A percentile compares a stretch with the other conserved stretches of the same genome.
phyloP scores from a whole-genome alignment of 129 eudicot genomes.

The Chrysanthemum makinoi region DNA sequence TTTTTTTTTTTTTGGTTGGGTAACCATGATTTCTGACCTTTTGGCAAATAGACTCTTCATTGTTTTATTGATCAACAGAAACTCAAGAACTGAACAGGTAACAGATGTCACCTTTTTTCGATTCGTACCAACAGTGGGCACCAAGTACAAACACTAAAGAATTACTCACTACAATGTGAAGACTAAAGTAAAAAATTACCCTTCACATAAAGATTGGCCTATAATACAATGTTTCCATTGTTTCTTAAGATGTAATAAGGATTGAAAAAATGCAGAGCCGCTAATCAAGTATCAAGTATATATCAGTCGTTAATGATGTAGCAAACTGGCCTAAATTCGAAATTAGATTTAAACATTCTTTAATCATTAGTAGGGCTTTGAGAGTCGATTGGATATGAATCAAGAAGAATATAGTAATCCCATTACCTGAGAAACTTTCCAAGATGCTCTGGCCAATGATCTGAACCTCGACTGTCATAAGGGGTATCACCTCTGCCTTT shows the following conservation, averaged over 20 bases:
- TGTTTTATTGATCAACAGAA: neutral
- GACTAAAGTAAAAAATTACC: neutral
- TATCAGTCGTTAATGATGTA: neutral
- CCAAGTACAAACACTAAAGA: neutral
- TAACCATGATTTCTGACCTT: no score
- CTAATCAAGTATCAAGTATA: neutral
- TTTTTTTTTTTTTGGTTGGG: no score
- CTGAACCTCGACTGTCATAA: conserved; percentile 85
- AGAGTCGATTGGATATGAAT: no score
- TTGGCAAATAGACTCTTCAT: neutral
- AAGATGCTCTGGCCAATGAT: conserved; percentile 77
- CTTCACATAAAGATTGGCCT: neutral
- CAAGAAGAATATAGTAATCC: neutral
- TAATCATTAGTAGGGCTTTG: conserved; percentile 2
- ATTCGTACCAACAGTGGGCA: neutral
- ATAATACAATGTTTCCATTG: neutral
- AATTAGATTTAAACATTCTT: conserved; percentile 2
- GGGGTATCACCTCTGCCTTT: conserved; percentile 74
- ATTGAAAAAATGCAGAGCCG: neutral
- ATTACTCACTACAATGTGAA: neutral
- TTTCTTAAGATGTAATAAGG: conserved; percentile 6
- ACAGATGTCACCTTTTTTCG: neutral
- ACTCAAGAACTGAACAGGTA: neutral
- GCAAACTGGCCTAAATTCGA: conserved; percentile 1
- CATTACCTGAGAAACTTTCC: conserved; percentile 90